Conservation (phyloP, 176 grass and related monocot species). For the Elymus sibiricus region DNA sequence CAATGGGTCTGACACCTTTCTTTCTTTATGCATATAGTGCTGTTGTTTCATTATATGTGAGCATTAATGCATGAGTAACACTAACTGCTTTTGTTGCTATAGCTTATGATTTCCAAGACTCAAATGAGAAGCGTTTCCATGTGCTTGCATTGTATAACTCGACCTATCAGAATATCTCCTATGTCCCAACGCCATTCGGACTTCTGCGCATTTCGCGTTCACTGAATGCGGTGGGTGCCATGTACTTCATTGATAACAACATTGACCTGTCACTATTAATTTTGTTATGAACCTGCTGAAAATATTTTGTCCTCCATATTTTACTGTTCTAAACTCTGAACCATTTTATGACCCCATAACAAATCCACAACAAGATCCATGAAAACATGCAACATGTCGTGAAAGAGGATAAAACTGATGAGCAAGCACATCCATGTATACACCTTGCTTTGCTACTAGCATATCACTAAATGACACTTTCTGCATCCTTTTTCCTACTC, state of each 20-base stretch:
- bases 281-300: neutral
- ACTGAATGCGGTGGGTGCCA: conserved; percentile 43
- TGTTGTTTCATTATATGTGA: neutral
- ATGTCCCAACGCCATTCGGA: conserved; percentile 32
- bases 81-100: conserved; percentile 27
- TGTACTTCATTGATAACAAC: neutral
- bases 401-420: neutral
- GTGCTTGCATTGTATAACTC: conserved; percentile 49
- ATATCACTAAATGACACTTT: neutral
- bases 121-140: conserved; percentile 39
- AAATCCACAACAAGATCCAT: neutral
- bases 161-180: conserved; percentile 49
- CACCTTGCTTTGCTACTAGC: neutral
- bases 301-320: neutral
- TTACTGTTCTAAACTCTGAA: neutral
- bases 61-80: conserved; percentile 1
- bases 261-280: neutral
- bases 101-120: conserved; percentile 72
- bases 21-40: neutral
- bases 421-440: neutral
- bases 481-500: neutral
- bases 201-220: conserved; percentile 41
- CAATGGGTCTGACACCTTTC: conserved; percentile 34
- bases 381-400: neutral
- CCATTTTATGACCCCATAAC: neutral